Percentiles rank a stretch among this genome's conserved stretches.
Conservation (phyloP, 257 asterid genomes). For the Voacanga thouarsii region DNA sequence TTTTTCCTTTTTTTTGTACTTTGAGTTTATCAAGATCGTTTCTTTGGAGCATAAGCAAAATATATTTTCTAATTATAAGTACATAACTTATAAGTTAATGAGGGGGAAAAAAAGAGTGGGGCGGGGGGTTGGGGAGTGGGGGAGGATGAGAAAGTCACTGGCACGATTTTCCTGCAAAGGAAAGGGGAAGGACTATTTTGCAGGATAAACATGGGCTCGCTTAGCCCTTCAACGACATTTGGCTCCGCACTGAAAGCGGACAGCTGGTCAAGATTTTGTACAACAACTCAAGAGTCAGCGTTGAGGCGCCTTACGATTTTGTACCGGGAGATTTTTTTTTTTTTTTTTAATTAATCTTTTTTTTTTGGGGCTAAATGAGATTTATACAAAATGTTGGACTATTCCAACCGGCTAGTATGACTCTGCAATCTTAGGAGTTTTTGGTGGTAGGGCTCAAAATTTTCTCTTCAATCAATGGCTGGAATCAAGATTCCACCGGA, state of each 20-base stretch:
- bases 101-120: too few species aligned
- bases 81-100: too few species aligned
- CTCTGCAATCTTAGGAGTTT: background rate
- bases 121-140: too few species aligned
- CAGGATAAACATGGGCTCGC: background rate
- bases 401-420: too few species aligned
- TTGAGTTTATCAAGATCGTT: too few species aligned
- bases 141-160: too few species aligned
- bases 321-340: background rate
- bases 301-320: conserved; percentile 1
- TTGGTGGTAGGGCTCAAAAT: conserved; percentile 37
- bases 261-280: background rate
- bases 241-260: background rate
- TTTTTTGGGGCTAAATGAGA: background rate
- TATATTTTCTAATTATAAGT: too few species aligned
- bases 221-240: too few species aligned
- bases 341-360: background rate
- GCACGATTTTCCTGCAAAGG: too few species aligned
- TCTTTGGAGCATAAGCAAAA: too few species aligned
- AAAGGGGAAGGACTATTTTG: background rate
- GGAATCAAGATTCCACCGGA: conserved; percentile 80
- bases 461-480: conserved; percentile 49
- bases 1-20: too few species aligned
- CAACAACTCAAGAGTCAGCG: background rate
- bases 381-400: background rate